These are phyloP conservation scores for Onygena corvina DNA, from an alignment of 2,329 filamentous ascomycete species.

Conservation along the genomic window DNA sequence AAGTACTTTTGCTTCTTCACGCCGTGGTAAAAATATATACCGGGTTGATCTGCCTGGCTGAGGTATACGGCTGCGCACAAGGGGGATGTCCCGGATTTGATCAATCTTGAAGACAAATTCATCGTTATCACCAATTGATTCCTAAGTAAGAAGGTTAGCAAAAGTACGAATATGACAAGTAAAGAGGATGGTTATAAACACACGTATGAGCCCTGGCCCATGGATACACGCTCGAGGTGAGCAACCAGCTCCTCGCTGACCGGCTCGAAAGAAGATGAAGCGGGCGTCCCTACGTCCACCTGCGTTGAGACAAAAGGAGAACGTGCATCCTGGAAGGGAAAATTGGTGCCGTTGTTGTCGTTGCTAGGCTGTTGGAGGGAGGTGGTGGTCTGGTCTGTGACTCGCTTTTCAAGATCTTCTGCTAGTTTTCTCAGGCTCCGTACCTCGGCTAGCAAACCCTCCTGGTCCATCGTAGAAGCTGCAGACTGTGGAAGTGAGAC, in stretches of 20 bases:
- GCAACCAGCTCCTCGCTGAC: constrained; percentile 1
- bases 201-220: background rate
- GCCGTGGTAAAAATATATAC: background rate
- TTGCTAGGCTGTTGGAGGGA: background rate
- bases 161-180: background rate
- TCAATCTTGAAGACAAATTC: background rate
- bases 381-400: background rate
- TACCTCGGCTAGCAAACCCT: background rate
- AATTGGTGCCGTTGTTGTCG: background rate
- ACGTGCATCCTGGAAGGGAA: background rate
- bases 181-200: background rate
- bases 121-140: background rate
- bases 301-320: background rate
- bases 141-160: background rate
- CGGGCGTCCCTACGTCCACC: background rate
- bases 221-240: background rate
- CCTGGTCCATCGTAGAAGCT: background rate
- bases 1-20: background rate
- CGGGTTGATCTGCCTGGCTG: background rate
- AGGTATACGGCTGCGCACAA: background rate
- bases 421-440: background rate
- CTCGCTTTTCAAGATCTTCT: background rate
- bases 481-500: background rate
- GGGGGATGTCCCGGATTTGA: background rate
- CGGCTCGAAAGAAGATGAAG: background rate